Evolutionary conservation across 352 stramenopile species (phyloP).

Genomic region (Pythium myriotylum): DNA sequence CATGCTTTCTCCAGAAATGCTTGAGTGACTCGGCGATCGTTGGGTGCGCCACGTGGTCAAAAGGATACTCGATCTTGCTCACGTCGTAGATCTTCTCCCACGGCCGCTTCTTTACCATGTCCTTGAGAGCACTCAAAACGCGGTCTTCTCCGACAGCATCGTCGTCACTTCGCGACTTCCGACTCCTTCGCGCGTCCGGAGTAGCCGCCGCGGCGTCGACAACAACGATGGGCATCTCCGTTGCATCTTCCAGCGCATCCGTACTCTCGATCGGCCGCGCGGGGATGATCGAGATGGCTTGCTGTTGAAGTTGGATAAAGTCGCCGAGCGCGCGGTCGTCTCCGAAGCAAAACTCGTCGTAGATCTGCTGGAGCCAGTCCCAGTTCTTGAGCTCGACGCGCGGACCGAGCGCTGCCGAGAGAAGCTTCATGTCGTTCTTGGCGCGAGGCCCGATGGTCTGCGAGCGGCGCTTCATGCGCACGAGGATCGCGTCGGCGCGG

Average conservation of each 20-base stretch:
- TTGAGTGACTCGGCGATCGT: neutral
- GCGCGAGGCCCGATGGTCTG: neutral
- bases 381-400: constrained; percentile 15
- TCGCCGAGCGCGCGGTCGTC: constrained; percentile 3
- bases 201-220: no score
- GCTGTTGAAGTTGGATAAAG: constrained; percentile 8
- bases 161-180: no score
- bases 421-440: neutral
- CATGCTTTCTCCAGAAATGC: constrained; percentile 13
- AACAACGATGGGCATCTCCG: no score
- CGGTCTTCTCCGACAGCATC: no score
- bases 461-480: constrained; percentile 1
- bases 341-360: constrained; percentile 16
- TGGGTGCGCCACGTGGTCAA: constrained; percentile 1
- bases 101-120: constrained; percentile 9
- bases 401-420: neutral
- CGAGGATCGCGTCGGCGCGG: constrained; percentile 10
- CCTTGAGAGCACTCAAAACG: neutral
- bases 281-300: constrained; percentile 17
- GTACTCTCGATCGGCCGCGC: neutral
- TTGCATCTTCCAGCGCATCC: no score
- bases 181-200: no score
- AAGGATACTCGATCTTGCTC: constrained; percentile 16
- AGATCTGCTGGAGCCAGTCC: constrained; percentile 21
- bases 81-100: constrained; percentile 18